Evolutionary conservation across 306 rosid species (phyloP).

Genomic region (Cucumis cinereus): DNA sequence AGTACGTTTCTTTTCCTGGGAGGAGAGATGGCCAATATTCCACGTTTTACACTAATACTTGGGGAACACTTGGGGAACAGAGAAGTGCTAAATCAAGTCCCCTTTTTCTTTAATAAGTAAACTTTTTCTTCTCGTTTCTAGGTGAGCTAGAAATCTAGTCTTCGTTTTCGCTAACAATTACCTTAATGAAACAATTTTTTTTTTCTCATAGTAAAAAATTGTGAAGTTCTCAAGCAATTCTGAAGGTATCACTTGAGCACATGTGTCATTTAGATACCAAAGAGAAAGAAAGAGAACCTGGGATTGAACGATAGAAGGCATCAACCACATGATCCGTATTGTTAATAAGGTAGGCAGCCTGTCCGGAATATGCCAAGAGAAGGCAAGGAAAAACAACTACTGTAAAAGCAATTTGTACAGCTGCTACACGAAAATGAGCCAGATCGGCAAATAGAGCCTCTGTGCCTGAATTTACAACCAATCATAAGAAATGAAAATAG

Average conservation of each 20-base stretch:
- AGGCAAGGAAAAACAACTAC: slow-evolving; percentile 92
- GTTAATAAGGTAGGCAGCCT: slow-evolving; percentile 82
- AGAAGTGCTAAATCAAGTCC: not conserved
- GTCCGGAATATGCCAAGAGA: slow-evolving; percentile 90
- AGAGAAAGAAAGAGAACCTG: slow-evolving; percentile 41
- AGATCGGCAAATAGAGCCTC: slow-evolving; percentile 97
- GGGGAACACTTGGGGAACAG: not conserved
- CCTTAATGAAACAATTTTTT: not conserved
- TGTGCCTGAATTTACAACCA: slow-evolving; percentile 52
- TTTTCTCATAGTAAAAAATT: not conserved
- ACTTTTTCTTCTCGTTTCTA: not conserved
- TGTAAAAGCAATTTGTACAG: slow-evolving; percentile 90
- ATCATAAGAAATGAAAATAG: not conserved
- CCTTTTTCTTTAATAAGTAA: not conserved
- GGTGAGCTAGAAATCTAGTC: not conserved
- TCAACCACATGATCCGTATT: slow-evolving; percentile 32
- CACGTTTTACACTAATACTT: not conserved
- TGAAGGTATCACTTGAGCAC: not conserved
- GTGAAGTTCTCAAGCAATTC: not conserved
- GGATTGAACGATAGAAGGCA: slow-evolving; percentile 81
- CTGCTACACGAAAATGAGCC: slow-evolving; percentile 89
- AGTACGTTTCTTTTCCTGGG: not conserved
- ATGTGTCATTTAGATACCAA: not conserved
- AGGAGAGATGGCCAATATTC: not conserved
- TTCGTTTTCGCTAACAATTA: not conserved